phyloP scores from a whole-genome alignment of 78 protist genomes.

The Guillardia theta region DNA sequence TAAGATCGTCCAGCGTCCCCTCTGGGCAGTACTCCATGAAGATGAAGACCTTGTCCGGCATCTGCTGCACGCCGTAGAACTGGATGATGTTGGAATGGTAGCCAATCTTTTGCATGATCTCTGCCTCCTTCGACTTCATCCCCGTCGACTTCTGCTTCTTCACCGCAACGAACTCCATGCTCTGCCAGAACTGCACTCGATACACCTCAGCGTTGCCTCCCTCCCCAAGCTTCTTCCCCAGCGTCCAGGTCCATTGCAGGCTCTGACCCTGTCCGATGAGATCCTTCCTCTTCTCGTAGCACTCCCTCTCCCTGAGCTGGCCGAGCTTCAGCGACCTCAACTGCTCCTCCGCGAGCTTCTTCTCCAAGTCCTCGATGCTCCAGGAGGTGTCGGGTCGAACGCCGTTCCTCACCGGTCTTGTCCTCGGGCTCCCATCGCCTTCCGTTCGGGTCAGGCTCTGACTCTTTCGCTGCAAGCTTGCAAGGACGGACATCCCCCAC shows the following conservation, averaged over 20 bases:
- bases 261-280: not conserved
- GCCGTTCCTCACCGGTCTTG: no score
- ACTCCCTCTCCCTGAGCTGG: not conserved
- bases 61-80: not conserved
- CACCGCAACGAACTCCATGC: slow-evolving; percentile 6
- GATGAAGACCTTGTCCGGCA: not conserved
- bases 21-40: slow-evolving; percentile 16
- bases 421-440: no score
- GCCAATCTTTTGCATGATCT: not conserved
- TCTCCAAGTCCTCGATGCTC: not conserved
- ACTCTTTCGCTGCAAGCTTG: no score
- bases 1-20: not conserved
- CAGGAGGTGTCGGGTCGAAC: no score
- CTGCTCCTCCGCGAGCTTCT: not conserved
- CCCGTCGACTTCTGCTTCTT: not conserved
- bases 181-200: not conserved
- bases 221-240: not conserved
- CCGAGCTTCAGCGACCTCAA: not conserved
- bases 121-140: not conserved
- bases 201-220: not conserved
- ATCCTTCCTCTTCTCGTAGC: not conserved
- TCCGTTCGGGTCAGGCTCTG: no score
- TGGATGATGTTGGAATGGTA: not conserved
- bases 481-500: no score
- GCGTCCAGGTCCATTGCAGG: not conserved